Evolutionary conservation across 768 basidiomycete genomes (phyloP).

Genomic region (Cystobasidiopsis lactophilus): DNA sequence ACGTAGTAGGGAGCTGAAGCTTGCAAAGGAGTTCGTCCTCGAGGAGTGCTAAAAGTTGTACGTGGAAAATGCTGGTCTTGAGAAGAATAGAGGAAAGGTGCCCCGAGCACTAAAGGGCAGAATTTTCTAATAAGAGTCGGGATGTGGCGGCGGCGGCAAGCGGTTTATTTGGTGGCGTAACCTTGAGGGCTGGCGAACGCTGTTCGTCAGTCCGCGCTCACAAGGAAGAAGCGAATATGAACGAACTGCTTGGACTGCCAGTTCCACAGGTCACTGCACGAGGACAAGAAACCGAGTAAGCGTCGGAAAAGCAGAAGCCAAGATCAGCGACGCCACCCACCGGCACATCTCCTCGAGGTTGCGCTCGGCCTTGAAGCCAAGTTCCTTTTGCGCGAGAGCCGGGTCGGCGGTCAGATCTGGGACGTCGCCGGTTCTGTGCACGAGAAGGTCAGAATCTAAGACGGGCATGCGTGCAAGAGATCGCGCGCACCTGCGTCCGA

Average conservation of each 20-base stretch:
- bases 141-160: too few relatives aligned
- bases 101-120: too few relatives aligned
- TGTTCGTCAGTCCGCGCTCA: background rate
- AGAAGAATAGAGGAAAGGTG: too few relatives aligned
- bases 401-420: constrained; percentile 93
- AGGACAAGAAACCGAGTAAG: background rate
- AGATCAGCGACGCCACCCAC: background rate
- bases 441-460: background rate
- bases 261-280: constrained; percentile 84
- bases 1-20: too few relatives aligned
- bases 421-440: constrained; percentile 65
- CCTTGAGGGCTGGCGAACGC: background rate
- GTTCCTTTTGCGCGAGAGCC: constrained; percentile 65
- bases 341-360: constrained; percentile 78
- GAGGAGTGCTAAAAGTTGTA: too few relatives aligned
- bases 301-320: background rate
- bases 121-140: too few relatives aligned
- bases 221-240: background rate
- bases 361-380: constrained; percentile 67
- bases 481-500: constrained; percentile 56
- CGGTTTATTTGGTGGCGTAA: background rate
- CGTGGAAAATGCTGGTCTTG: too few relatives aligned
- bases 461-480: background rate
- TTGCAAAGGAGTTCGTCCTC: too few relatives aligned
- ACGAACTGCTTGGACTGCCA: constrained; percentile 59